phyloP scores from a whole-genome alignment of 768 basidiomycete genomes.

The Leucocoprinus leucothites region DNA sequence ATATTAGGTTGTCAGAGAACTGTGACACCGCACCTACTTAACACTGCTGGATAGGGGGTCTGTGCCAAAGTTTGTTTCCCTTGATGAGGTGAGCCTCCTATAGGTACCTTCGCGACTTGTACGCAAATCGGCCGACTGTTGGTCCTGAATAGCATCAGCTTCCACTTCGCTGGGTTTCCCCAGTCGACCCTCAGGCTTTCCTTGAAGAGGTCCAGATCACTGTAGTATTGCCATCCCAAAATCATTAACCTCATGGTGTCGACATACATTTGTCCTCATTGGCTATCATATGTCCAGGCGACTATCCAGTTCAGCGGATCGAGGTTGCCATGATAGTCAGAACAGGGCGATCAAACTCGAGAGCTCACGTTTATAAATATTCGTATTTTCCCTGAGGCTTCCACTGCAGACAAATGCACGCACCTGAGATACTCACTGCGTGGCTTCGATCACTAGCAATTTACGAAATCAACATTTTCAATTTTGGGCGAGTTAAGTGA shows the following conservation, averaged over 20 bases:
- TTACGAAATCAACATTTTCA: no score
- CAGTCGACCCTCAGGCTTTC: neutral
- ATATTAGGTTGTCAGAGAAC: no score
- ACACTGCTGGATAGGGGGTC: no score
- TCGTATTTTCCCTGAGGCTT: conserved; percentile 2
- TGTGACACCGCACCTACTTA: no score
- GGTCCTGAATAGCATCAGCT: neutral
- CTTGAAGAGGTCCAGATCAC: neutral
- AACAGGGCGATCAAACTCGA: neutral
- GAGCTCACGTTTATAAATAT: neutral
- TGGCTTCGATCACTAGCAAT: no score
- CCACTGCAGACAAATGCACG: neutral
- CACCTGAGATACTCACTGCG: neutral
- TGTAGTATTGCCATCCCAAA: neutral
- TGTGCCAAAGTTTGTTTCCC: no score
- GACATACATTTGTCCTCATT: conserved; percentile 3
- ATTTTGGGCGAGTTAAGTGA: no score
- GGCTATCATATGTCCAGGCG: neutral
- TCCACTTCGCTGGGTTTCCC: neutral
- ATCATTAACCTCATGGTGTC: neutral
- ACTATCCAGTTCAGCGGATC: neutral
- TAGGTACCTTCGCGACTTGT: no score
- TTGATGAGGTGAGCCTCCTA: no score
- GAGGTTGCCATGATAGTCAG: neutral
- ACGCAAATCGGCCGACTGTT: no score